Evolutionary conservation across 192 early-diverging fungal genomes (phyloP).

Genomic region (Rhizoclosmatium sp.): DNA sequence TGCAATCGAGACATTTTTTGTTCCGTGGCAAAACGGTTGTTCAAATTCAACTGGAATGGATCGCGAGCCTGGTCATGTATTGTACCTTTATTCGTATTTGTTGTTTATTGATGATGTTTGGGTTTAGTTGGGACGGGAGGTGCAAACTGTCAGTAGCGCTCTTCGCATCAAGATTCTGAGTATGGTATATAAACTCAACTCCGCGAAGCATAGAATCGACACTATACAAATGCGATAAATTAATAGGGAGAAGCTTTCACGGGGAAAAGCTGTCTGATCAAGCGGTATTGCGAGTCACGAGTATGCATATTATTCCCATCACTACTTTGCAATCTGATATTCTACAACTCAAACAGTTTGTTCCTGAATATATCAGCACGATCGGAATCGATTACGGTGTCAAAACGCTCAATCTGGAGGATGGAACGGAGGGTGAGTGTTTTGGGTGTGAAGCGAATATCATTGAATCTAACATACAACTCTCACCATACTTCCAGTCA

Average conservation of each 20-base stretch:
- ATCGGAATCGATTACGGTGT: constrained; percentile 73
- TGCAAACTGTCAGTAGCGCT: constrained; percentile 15
- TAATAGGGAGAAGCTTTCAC: constrained; percentile 53
- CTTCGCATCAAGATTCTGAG: constrained; percentile 55
- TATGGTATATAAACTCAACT: constrained; percentile 2
- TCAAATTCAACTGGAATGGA: constrained; percentile 35
- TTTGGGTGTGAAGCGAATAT: constrained; percentile 27
- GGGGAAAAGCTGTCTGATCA: constrained; percentile 67
- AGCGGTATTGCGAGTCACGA: constrained; percentile 62
- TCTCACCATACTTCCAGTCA: constrained; percentile 45
- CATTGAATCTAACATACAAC: not conserved
- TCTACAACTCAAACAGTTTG: constrained; percentile 43
- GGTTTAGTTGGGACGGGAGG: constrained; percentile 8
- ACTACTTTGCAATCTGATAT: not conserved
- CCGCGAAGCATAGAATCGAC: not conserved
- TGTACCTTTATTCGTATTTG: not conserved
- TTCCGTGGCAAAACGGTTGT: constrained; percentile 10
- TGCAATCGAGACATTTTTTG: constrained; percentile 33
- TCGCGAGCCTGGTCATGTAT: constrained; percentile 44
- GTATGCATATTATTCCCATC: constrained; percentile 32
- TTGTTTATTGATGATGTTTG: constrained; percentile 18
- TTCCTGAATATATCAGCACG: constrained; percentile 64
- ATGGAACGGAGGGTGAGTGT: constrained; percentile 43
- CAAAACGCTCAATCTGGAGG: constrained; percentile 48
- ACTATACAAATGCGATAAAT: not conserved